These are phyloP conservation scores for Knoxia roxburghii DNA, from an alignment of 257 asterid genomes.

Conservation along the genomic window DNA sequence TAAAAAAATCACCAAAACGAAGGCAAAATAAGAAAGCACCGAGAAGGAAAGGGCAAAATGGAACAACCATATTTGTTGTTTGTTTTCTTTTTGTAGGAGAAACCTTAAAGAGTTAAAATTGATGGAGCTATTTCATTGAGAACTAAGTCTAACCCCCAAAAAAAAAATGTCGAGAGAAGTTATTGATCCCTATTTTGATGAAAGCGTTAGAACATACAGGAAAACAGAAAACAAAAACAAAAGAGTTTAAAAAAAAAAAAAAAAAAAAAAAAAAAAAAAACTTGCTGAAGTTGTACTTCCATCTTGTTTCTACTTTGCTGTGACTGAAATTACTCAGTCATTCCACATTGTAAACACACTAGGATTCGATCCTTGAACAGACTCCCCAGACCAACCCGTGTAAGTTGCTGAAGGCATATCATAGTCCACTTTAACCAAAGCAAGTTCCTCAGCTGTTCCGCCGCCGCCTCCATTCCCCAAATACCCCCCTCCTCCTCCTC, in stretches of 20 bases:
- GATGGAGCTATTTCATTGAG: not conserved
- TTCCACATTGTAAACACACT: conserved; percentile 65
- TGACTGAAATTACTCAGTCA: conserved; percentile 26
- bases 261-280: too few species aligned
- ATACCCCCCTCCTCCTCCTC: conserved; percentile 35
- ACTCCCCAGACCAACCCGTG: conserved; percentile 63
- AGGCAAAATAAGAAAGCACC: too few species aligned
- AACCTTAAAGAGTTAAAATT: not conserved
- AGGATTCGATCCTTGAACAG: conserved; percentile 54
- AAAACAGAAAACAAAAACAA: not conserved
- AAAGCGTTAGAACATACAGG: not conserved
- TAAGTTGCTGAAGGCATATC: conserved; percentile 45
- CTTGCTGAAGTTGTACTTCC: not conserved
- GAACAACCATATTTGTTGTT: too few species aligned
- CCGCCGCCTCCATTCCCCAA: conserved; percentile 33
- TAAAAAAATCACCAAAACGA: too few species aligned
- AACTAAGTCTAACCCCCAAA: not conserved
- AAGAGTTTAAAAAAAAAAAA: not conserved
- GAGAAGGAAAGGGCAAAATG: too few species aligned
- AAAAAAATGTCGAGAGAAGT: not conserved
- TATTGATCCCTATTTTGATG: not conserved
- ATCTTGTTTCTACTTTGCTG: not conserved
- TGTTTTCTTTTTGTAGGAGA: too few species aligned
- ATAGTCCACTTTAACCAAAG: conserved; percentile 68
- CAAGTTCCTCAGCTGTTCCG: conserved; percentile 37